phyloP scores from a whole-genome alignment of 345 rosid genomes.

The Lepidium didymum region DNA sequence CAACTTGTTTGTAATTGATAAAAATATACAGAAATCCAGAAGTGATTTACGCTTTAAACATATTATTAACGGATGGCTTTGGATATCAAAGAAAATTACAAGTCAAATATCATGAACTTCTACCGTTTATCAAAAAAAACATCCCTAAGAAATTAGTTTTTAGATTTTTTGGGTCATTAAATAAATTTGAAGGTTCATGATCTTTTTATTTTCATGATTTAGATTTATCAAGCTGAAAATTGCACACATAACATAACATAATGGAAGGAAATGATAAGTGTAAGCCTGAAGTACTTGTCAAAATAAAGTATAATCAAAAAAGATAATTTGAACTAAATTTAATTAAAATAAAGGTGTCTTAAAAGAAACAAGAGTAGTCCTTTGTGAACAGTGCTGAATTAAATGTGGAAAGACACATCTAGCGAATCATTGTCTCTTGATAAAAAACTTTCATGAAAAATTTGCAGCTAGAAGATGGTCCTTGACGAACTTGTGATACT shows the following conservation, averaged over 20 bases:
- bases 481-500: constrained; percentile 30
- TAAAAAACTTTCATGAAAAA: constrained; percentile 32
- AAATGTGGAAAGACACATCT: constrained; percentile 32
- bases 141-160: too few relatives aligned
- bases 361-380: constrained; percentile 21
- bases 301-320: background rate
- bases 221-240: background rate
- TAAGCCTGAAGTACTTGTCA: background rate
- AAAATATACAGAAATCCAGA: too few relatives aligned
- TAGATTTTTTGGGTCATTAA: too few relatives aligned
- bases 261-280: background rate
- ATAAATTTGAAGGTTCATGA: too few relatives aligned
- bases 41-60: too few relatives aligned
- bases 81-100: too few relatives aligned
- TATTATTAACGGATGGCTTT: too few relatives aligned
- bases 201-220: background rate
- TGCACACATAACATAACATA: background rate
- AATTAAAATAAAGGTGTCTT: background rate
- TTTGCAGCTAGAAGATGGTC: constrained; percentile 29
- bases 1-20: background rate
- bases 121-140: too few relatives aligned
- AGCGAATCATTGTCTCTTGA: constrained; percentile 35
- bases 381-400: constrained; percentile 12
- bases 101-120: too few relatives aligned
- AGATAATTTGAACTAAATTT: background rate